Evolutionary conservation across 2,329 filamentous ascomycete genomes (phyloP).

Genomic region (Colletotrichum chlorophyti): DNA sequence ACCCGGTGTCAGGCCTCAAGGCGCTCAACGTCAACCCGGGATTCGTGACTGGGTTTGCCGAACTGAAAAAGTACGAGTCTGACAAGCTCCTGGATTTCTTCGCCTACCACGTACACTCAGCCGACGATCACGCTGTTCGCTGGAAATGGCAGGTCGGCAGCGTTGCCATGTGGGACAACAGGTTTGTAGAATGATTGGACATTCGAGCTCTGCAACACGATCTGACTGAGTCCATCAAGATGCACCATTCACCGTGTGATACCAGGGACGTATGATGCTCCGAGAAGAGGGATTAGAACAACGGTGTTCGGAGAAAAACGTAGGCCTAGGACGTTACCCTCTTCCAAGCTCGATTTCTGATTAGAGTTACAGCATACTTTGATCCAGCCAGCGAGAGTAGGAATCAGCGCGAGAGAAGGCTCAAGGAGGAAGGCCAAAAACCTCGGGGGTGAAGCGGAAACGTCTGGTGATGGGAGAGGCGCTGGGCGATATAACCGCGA

Average conservation of each 20-base stretch:
- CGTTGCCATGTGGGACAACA: constrained; percentile 59
- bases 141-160: constrained; percentile 58
- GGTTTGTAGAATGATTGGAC: constrained; percentile 33
- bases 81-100: constrained; percentile 55
- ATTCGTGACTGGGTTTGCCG: constrained; percentile 54
- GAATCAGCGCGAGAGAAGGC: constrained; percentile 14
- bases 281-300: constrained; percentile 46
- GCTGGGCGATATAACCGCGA: no score
- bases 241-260: constrained; percentile 49
- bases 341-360: neutral
- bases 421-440: neutral
- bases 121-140: constrained; percentile 55
- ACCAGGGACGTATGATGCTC: constrained; percentile 45
- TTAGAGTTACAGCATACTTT: constrained; percentile 36
- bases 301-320: constrained; percentile 53
- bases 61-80: constrained; percentile 55
- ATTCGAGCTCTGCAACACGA: no score
- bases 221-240: constrained; percentile 28
- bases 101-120: constrained; percentile 52
- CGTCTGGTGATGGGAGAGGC: no score
- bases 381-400: constrained; percentile 39
- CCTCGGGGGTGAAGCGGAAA: no score
- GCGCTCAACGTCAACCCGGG: constrained; percentile 53
- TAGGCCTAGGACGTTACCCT: constrained; percentile 34
- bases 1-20: constrained; percentile 55